Percentiles rank a stretch among this genome's conserved stretches.
phyloP scores from a whole-genome alignment of 495 filamentous ascomycete genomes.

The Neurospora discreta region DNA sequence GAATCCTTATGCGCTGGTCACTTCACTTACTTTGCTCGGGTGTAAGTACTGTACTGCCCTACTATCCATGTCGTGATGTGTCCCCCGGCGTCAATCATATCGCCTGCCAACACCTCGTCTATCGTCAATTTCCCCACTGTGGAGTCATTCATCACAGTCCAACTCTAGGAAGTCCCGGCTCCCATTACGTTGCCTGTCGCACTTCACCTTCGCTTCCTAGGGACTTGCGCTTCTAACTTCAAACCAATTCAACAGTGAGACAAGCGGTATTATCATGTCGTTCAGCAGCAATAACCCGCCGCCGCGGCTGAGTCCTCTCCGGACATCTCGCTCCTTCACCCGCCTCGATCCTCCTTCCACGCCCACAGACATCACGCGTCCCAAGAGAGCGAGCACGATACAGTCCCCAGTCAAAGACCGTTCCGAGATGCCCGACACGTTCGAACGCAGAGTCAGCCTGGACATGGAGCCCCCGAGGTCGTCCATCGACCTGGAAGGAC shows the following conservation, averaged over 20 bases:
- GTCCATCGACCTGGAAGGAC: slow-evolving; percentile 64
- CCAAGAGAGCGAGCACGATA: slow-evolving; percentile 51
- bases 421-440: slow-evolving; percentile 33
- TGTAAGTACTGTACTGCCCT: background rate
- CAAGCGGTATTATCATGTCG: slow-evolving; percentile 12
- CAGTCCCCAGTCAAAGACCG: slow-evolving; percentile 31
- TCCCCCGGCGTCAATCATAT: background rate
- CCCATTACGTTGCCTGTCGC: background rate
- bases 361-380: slow-evolving; percentile 20
- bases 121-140: background rate
- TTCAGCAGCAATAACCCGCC: slow-evolving; percentile 8
- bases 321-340: slow-evolving; percentile 19
- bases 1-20: background rate
- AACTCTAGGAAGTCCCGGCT: background rate
- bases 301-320: slow-evolving; percentile 11
- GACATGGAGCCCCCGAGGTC: slow-evolving; percentile 44
- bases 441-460: slow-evolving; percentile 41
- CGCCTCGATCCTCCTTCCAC: slow-evolving; percentile 8
- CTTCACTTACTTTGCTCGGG: background rate
- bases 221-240: background rate
- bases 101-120: background rate
- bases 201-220: background rate
- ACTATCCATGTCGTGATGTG: background rate
- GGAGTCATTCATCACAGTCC: background rate
- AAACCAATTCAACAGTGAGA: background rate